A percentile compares a stretch with the other conserved stretches of the same genome.
Evolutionary conservation across 495 filamentous ascomycete genomes (phyloP).

Genomic region (Daldinia grandis): DNA sequence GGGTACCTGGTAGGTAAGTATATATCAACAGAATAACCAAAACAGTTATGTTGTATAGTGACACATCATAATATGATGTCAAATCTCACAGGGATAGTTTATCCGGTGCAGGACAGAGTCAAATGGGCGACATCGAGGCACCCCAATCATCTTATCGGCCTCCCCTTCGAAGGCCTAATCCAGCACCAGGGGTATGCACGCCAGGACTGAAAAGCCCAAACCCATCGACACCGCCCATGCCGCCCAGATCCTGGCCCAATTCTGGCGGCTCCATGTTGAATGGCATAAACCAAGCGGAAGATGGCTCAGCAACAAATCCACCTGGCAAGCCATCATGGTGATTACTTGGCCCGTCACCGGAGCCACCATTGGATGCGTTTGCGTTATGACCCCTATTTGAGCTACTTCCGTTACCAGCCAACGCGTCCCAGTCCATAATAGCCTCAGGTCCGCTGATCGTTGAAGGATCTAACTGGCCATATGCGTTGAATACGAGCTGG

Average conservation of each 20-base stretch:
- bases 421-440: conserved; percentile 46
- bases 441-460: conserved; percentile 46
- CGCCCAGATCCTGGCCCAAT: conserved; percentile 60
- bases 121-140: neutral
- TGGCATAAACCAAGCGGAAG: conserved; percentile 90
- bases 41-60: conserved; percentile 16
- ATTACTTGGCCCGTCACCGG: conserved; percentile 24
- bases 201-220: conserved; percentile 54
- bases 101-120: neutral
- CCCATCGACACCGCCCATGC: conserved; percentile 49
- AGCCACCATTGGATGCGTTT: conserved; percentile 65
- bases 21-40: conserved; percentile 22
- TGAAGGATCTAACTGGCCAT: conserved; percentile 67
- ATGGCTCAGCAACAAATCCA: conserved; percentile 58
- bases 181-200: conserved; percentile 35
- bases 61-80: conserved; percentile 4
- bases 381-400: conserved; percentile 70
- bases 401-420: conserved; percentile 36
- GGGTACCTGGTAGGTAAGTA: conserved; percentile 26
- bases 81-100: neutral
- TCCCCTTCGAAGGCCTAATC: conserved; percentile 38
- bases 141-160: conserved; percentile 25
- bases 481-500: conserved; percentile 81
- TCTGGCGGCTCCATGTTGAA: conserved; percentile 87
- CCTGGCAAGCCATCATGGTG: conserved; percentile 39